Evolutionary conservation across 768 basidiomycete species (phyloP), one percentile per base, ranked within the genome.

Genomic region (Amanita fuliginea): DNA sequence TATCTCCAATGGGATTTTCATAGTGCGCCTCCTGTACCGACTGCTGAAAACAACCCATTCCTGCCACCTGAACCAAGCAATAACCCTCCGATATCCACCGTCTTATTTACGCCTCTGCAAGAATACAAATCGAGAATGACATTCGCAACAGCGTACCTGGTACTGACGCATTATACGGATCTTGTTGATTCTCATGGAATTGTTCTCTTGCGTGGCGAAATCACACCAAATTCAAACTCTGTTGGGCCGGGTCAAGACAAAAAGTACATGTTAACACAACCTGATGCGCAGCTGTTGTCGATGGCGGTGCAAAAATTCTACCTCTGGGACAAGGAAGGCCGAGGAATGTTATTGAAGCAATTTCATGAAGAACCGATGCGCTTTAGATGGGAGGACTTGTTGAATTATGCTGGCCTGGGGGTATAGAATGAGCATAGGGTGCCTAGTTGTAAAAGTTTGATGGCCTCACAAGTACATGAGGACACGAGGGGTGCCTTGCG

Each of bases 1-100:
- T 83, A 81, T 59, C 69, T 97, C 52, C 85, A 99, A 63, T 98
- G 96, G 95, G 73, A 75, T 34, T 86, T 95, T 62, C 83, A 95
- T 60, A 78, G 76, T 6, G 66, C 78, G 0, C 89, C 90, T 0
- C 74, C 74, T 1, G 64, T 71, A 4, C 84, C 86, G 4, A 65
- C 71, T 1, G 60, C 69, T n/a, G 60, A 56, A 13, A 65, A 69
- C 35, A 70, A 81, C 57, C 67, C 69, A 4, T 78, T 80, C 61
- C 55, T 67, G 40, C 62, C 67, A 52, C 61, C 69, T 4, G 52
- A 56, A 28, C 49, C 57, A 4, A 58, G 60, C 11, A 55, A 60
- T 36, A 78, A 78, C 55, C 76, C 79, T 13, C 71, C 68, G 46
- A 68, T 67, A 2, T 79, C 92, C 5, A 93, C 92, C 0, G 74